Percentiles rank a stretch among this genome's conserved stretches.
phyloP scores from a whole-genome alignment of 1,284 basidiomycete genomes.

The Anthracocystis walkeri region DNA sequence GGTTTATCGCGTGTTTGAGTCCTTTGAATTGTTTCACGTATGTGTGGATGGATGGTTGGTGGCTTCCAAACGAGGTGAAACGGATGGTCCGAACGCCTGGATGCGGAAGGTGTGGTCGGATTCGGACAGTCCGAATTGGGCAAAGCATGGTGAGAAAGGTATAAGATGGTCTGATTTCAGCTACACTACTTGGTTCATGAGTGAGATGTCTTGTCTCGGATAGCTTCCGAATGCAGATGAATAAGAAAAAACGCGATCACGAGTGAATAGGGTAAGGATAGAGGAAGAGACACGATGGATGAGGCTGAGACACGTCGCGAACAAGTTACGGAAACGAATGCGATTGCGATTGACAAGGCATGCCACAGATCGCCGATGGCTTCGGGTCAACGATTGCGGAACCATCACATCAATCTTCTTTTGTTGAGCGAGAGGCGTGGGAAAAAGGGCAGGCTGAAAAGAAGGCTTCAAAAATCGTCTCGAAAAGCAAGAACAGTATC shows the following conservation, averaged over 20 bases:
- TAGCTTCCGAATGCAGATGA: not conserved
- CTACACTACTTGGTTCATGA: not conserved
- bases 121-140: not conserved
- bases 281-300: not conserved
- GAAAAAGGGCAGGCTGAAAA: not conserved
- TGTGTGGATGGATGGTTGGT: slow-evolving; percentile 1
- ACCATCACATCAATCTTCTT: not conserved
- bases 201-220: not conserved
- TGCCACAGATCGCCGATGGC: not conserved
- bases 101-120: not conserved
- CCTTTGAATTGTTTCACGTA: not conserved
- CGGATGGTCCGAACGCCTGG: slow-evolving; percentile 10
- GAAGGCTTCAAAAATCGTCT: not conserved
- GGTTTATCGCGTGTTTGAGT: not conserved
- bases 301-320: slow-evolving; percentile 6
- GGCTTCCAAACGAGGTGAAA: not conserved
- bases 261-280: not conserved
- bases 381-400: not conserved
- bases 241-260: not conserved
- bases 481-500: too few relatives aligned
- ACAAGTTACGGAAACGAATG: not conserved
- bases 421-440: not conserved
- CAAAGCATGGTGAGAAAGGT: not conserved
- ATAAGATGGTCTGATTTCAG: not conserved
- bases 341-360: slow-evolving; percentile 1